Conservation (phyloP, 495 filamentous ascomycete species). For the Neurospora sp. region DNA sequence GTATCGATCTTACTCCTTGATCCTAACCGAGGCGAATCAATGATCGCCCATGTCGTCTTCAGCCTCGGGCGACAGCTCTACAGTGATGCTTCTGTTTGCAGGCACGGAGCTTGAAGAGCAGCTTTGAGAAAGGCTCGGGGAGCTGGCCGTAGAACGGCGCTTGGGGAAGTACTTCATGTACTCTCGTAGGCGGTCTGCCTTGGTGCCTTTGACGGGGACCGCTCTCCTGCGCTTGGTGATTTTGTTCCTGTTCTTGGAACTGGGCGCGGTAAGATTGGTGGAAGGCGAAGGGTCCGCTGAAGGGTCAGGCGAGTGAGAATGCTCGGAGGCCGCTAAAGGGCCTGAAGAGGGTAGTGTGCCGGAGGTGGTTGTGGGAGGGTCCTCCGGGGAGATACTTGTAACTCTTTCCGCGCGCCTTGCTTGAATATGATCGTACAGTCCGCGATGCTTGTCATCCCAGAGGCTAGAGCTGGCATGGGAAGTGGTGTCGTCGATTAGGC, state of each 20-base stretch:
- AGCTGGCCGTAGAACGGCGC: background rate
- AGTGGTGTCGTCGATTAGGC: too few relatives aligned
- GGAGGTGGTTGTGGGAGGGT: background rate
- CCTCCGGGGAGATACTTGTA: too few relatives aligned
- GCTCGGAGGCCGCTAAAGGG: fast-evolving
- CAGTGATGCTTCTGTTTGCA: background rate
- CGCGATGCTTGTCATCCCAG: too few relatives aligned
- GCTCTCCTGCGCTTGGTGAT: background rate
- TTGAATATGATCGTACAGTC: too few relatives aligned
- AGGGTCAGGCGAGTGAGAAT: background rate
- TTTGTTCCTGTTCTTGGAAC: background rate
- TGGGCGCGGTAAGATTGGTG: background rate
- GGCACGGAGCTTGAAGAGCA: background rate
- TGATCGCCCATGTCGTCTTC: background rate
- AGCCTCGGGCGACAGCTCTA: background rate
- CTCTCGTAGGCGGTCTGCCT: background rate
- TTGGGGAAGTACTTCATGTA: background rate
- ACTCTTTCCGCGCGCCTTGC: too few relatives aligned
- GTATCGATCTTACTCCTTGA: too few relatives aligned
- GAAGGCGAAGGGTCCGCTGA: background rate
- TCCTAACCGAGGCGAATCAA: too few relatives aligned
- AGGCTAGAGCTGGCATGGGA: too few relatives aligned
- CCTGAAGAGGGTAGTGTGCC: background rate
- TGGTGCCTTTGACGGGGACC: background rate
- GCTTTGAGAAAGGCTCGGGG: background rate